phyloP scores from a whole-genome alignment of 495 filamentous ascomycete species.

The Aspergillus saccharolyticus region DNA sequence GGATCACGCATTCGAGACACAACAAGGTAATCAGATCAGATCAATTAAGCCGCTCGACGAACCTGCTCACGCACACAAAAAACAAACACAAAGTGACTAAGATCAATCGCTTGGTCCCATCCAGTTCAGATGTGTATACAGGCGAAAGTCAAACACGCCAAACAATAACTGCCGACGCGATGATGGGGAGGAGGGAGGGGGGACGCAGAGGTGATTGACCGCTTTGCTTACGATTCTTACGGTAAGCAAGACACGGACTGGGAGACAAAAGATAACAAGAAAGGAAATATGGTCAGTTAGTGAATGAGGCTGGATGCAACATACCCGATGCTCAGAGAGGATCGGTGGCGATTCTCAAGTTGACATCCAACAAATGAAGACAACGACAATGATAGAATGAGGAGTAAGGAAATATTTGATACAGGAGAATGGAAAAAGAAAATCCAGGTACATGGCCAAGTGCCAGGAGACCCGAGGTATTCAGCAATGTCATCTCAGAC shows the following conservation, averaged over 20 bases:
- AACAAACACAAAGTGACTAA: too few species aligned
- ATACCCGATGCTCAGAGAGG: not conserved
- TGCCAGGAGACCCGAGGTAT: not conserved
- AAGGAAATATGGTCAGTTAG: slow-evolving; percentile 3
- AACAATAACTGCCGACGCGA: slow-evolving; percentile 17
- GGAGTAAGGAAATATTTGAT: slow-evolving; percentile 4
- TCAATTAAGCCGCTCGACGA: slow-evolving; percentile 19
- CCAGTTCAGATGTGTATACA: slow-evolving; percentile 13
- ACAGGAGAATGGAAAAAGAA: slow-evolving; percentile 6
- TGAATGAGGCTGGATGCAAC: slow-evolving; percentile 3
- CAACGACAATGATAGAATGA: slow-evolving; percentile 18
- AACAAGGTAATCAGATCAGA: slow-evolving; percentile 7
- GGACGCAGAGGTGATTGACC: not conserved
- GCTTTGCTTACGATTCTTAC: not conserved
- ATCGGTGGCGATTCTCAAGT: slow-evolving; percentile 10
- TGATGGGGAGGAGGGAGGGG: slow-evolving; percentile 14
- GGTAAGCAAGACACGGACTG: not conserved
- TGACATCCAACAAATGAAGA: slow-evolving; percentile 17
- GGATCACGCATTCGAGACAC: not conserved
- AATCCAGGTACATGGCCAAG: slow-evolving; percentile 1
- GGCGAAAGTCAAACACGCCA: slow-evolving; percentile 11
- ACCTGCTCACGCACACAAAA: slow-evolving; percentile 12
- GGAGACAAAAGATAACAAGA: slow-evolving; percentile 9
- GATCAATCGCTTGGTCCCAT: slow-evolving; percentile 16
- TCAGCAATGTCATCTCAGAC: not conserved